These are phyloP conservation scores for Telfairia occidentalis DNA, from an alignment of 331 rosid genomes.

Conservation along the genomic window DNA sequence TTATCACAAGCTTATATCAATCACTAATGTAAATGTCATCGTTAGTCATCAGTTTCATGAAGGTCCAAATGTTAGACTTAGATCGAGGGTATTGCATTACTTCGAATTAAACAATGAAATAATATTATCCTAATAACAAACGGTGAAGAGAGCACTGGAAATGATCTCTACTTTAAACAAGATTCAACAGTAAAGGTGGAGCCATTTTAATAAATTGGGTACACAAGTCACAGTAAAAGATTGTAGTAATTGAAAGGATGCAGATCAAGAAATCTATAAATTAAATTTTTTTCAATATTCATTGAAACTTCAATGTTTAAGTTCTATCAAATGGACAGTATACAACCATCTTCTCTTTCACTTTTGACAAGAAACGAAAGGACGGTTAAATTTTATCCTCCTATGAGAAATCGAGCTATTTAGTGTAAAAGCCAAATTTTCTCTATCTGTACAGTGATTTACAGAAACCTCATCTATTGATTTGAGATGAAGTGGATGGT, in stretches of 20 bases:
- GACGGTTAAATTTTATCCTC: not conserved
- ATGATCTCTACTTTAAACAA: not conserved
- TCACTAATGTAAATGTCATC: not conserved
- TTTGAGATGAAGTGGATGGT: slow-evolving; percentile 1
- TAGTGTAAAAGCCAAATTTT: not conserved
- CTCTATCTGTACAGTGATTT: slow-evolving; percentile 30
- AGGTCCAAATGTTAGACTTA: not conserved
- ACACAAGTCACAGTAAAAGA: not conserved
- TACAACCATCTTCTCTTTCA: not conserved
- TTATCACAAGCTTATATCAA: too few species aligned
- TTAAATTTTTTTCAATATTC: not conserved
- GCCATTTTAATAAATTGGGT: not conserved
- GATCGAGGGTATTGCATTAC: not conserved
- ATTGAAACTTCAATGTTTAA: not conserved
- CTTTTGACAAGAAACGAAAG: not conserved
- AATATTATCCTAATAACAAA: not conserved
- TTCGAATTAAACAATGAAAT: not conserved
- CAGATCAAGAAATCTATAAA: not conserved
- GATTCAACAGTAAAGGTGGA: not conserved
- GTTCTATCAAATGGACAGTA: not conserved
- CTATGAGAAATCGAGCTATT: not conserved
- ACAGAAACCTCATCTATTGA: slow-evolving; percentile 19
- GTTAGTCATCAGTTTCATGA: not conserved
- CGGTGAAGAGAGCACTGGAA: not conserved
- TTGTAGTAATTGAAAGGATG: not conserved